Evolutionary conservation across 179 eudicot species (phyloP), one percentile per base, ranked within the genome.

Genomic region (Beta macrorhiza): DNA sequence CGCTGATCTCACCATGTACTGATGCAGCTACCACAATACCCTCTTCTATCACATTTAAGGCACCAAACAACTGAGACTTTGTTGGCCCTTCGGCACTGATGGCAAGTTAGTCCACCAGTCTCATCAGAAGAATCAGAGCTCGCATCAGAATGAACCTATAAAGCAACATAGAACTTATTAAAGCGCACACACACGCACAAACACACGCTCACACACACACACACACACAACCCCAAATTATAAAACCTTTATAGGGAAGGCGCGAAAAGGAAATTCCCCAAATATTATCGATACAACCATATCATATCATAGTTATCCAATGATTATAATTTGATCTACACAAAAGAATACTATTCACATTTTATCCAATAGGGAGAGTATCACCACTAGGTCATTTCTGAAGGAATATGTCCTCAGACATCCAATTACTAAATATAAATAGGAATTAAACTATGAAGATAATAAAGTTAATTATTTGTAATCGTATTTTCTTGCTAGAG

Each of bases 21-120:
- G 75, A 94, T 92, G 90, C 99, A 96, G 85, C 82, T 88, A 72
- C 78, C 81, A 83, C 99, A 96, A 79, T 96, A 96, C 42, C 97
- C 99, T 85, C 97, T 94, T 85, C 89, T 91, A 68, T 91, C 92
- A 91, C 99, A 96, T 88, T 85, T 91, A 71, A 84, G 94, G 87
- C 99, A 96, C 94, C 94, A 90, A 55, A 90, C 62, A 77, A 92
- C 89, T 70, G 79, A 83, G 67, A 80, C 84, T 81, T 86, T 92
- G 55, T 82, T 85, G 84, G 81, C 85, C 75, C 81, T 87, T 76
- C 88, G 89, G 74, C 99, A 96, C 82, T 96, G 99, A 89, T 96
- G 99, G 84, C 99, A 96, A 82, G 87, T 88, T 74, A 87, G 90
- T 42, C 92, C 91, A 65, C 79, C 97, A 69, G 82, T 85, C 64